Percentiles rank a stretch among this genome's conserved stretches.
Evolutionary conservation across 129 eudicot species (phyloP).

Genomic region (Sambucus nigra): DNA sequence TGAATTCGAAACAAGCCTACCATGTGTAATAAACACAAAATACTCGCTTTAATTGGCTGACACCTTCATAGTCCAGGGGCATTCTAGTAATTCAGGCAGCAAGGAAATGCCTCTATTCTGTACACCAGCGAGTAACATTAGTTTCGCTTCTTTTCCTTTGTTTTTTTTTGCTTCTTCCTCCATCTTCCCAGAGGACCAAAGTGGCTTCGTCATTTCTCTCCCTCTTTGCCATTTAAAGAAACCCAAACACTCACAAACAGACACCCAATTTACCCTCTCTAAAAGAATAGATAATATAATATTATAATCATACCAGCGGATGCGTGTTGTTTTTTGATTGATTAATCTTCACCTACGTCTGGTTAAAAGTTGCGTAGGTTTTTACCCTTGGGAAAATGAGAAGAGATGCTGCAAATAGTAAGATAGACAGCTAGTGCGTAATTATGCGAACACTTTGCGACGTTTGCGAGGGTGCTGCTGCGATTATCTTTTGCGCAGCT

Average conservation of each 20-base stretch:
- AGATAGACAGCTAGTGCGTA: neutral
- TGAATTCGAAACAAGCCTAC: neutral
- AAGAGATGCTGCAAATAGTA: neutral
- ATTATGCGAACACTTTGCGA: constrained; percentile 90
- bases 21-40: neutral
- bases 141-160: neutral
- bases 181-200: neutral
- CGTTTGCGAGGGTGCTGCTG: constrained; percentile 86
- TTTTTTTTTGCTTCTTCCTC: neutral
- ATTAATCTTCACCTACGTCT: too few relatives aligned
- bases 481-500: constrained; percentile 84
- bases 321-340: neutral
- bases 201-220: neutral
- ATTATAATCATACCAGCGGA: neutral
- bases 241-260: too few relatives aligned
- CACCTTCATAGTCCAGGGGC: too few relatives aligned
- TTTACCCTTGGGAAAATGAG: too few relatives aligned
- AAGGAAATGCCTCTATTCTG: neutral
- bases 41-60: too few relatives aligned
- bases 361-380: too few relatives aligned
- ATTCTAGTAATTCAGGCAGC: too few relatives aligned
- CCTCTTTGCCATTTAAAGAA: too few relatives aligned
- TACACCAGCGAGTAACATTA: neutral
- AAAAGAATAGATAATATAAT: too few relatives aligned
- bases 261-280: too few relatives aligned